Base-by-base conservation (phyloP, 371 early-diverging fungal genomes). In the Rhizopus arrhizus region DNA sequence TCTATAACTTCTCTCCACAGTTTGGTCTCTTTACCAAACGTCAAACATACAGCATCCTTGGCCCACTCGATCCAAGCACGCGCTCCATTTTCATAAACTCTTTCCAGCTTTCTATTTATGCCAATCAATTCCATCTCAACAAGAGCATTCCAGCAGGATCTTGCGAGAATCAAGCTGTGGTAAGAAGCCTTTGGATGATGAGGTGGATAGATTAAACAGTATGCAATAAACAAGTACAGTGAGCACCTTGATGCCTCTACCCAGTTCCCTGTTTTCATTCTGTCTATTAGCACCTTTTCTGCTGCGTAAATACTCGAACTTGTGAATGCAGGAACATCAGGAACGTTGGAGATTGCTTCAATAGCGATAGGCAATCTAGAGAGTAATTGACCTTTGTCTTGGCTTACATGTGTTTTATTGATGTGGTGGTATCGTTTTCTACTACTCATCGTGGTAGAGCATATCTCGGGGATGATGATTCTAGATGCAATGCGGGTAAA, bases 161-260 rank as follows among this genome's bases (percentile, higher is more conserved):
- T 83, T 29, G 87, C 89, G 16, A 86, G 56, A 16, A 84, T 80
- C 38, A 90, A 66, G 16, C 78, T 78, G 56, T 90, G 89, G 31
- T 84, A 76, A 9, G 85, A 79, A 2, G 88, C 58, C 12, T 85
- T 69, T 1, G 93, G 91, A 66, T 91, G 91, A 51, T 77, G 73
- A 5, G 85, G 77, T 40, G 89, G 89, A 63, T 90, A 91, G 8
- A 83, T 69, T 46, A 90, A 35, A n/a, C 85, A 61, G 52, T 92
- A 91, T 8, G 85, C 74, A 0, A 86, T 82, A 62, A 87, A 74
- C 1, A 90, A 74, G 57, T 84, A 85, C n/a, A 78, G 55, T 12
- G 86, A 78, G 48, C 80, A 71, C 46, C 74, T 66, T 46, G 85
- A 75, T 0, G 86, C 84, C 48, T 82, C 69, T 0, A 72, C 67